Percentiles rank a stretch among this genome's conserved stretches.
These are phyloP conservation scores for Eutrema yunnanense DNA, from an alignment of 345 rosid species.

Conservation along the genomic window DNA sequence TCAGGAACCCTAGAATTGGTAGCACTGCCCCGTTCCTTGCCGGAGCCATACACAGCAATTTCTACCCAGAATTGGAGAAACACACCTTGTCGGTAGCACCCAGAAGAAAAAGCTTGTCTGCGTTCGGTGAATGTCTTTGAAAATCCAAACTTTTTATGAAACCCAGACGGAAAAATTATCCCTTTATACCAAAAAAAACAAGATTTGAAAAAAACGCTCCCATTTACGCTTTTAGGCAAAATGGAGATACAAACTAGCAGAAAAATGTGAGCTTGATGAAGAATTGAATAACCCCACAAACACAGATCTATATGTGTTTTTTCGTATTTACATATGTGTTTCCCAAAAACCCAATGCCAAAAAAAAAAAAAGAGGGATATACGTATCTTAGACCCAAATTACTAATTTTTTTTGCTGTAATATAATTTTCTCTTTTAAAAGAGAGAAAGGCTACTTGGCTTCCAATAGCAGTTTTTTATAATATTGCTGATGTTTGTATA, in stretches of 20 bases:
- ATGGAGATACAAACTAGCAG: background rate
- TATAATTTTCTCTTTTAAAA: background rate
- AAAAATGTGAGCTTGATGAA: background rate
- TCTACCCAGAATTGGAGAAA: background rate
- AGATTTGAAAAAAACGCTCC: constrained; percentile 11
- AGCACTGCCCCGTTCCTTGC: constrained; percentile 42
- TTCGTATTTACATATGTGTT: background rate
- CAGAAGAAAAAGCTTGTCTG: background rate
- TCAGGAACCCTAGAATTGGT: constrained; percentile 58
- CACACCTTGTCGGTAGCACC: constrained; percentile 11
- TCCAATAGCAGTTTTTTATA: background rate
- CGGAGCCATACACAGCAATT: constrained; percentile 25
- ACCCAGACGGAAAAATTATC: constrained; percentile 3
- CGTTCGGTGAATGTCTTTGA: background rate
- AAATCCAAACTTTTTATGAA: background rate
- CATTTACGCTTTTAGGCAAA: background rate
- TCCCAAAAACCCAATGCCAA: background rate
- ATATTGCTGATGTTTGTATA: background rate
- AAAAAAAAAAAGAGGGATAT: background rate
- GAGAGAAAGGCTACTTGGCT: background rate
- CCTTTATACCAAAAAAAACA: background rate
- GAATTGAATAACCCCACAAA: background rate
- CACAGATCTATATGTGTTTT: background rate
- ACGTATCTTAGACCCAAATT: background rate
- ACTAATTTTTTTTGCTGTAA: background rate